A percentile compares a stretch with the other conserved stretches of the same genome.
Conservation (phyloP, 768 basidiomycete genomes). For the Pleurotus platypus region DNA sequence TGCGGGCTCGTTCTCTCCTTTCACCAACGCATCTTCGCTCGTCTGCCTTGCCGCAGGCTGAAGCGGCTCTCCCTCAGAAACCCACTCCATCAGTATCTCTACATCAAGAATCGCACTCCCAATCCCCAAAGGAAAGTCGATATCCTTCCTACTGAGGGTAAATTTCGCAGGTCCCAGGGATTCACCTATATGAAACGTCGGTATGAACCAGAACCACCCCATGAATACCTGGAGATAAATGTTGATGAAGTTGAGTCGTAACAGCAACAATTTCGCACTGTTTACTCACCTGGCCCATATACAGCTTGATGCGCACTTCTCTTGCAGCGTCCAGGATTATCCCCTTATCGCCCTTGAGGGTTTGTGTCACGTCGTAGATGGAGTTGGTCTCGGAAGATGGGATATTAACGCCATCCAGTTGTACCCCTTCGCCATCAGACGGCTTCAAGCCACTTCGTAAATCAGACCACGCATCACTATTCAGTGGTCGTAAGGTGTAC, state of each 20-base stretch:
- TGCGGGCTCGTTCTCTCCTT: background rate
- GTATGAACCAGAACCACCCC: constrained; percentile 87
- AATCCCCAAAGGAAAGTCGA: constrained; percentile 77
- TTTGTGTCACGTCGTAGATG: constrained; percentile 34
- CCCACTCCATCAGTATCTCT: constrained; percentile 58
- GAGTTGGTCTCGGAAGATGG: constrained; percentile 41
- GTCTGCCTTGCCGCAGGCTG: constrained; percentile 2
- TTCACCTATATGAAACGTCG: constrained; percentile 68
- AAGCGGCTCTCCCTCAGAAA: constrained; percentile 13
- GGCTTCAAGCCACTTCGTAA: constrained; percentile 32
- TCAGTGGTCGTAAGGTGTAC: constrained; percentile 44
- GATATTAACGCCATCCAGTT: constrained; percentile 22
- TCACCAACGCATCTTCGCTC: background rate
- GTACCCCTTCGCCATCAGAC: constrained; percentile 10
- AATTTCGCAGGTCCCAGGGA: constrained; percentile 28
- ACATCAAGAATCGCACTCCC: constrained; percentile 67
- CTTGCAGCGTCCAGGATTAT: constrained; percentile 62
- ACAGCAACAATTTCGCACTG: background rate
- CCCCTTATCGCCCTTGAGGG: constrained; percentile 26
- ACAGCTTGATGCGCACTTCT: constrained; percentile 70
- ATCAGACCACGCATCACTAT: constrained; percentile 38
- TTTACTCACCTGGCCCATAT: constrained; percentile 58
- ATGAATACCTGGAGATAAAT: constrained; percentile 53
- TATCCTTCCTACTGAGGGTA: constrained; percentile 52
- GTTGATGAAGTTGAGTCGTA: background rate